Evolutionary conservation across 768 basidiomycete genomes (phyloP), one percentile per base, ranked within the genome.

Genomic region (Tricholoma terreum): DNA sequence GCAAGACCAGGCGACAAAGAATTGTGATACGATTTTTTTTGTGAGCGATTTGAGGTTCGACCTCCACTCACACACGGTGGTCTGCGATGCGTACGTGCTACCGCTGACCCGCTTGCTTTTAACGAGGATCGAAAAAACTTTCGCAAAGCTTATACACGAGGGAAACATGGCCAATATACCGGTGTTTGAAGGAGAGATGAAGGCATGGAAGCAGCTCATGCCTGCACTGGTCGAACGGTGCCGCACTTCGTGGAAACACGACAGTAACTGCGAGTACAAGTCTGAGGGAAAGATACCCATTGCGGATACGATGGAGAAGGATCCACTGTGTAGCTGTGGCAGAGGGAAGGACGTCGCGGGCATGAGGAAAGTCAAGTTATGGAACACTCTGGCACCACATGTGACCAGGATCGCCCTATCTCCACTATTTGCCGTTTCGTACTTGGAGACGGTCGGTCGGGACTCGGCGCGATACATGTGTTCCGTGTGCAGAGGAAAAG

Each of bases 361-460:
- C 1, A 63, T 79, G 53, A 61, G 52, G 6, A 54, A 55, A 7
- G 61, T 59, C 15, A 30, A 53, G 7, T 49, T 52, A 11, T 79
- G 76, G 73, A 52, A 56, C 34, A 21, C 48, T 0, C 57, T 78
- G 11, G 69, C 69, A 2, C 71, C 70, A 11, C 67, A 72, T 50
- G 70, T 65, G 52, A 79, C 78, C 4, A 67, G 77, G 11, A 63
- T 66, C 7, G 80, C 75, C 0, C 60, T 80, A 43, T 70, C 73
- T 6, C 79, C 79, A 0, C 61, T 81, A 21, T 81, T 79, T 42
- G 71, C 74, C 1, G 72, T 78, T 6, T 70, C 78, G 14, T 80
- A 78, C 58, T 52, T 80, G 61, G 78, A 81, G 58, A 62, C 60
- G 15, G 62, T 77, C 17, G 70, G 58, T 7, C 49, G 63, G n/a